Conservation (phyloP, 2,329 filamentous ascomycete genomes). For the Botrytis pseudocinerea region DNA sequence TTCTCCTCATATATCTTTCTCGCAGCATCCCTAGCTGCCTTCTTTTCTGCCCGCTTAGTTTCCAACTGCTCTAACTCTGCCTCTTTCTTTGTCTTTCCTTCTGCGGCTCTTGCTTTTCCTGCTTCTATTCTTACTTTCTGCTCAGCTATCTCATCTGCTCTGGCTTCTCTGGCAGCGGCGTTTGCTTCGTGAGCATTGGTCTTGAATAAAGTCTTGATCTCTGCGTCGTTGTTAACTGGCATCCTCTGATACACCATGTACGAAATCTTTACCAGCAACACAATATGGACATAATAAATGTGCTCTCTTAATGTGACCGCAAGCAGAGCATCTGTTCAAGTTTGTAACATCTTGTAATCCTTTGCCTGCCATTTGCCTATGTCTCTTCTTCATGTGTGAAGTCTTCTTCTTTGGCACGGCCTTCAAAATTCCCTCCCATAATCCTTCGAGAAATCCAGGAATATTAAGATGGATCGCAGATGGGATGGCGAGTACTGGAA, state of each 20-base stretch:
- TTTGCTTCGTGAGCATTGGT: conserved; percentile 21
- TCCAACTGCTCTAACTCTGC: not conserved
- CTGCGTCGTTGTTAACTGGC: conserved; percentile 32
- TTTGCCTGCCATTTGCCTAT: conserved; percentile 94
- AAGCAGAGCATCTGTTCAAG: conserved; percentile 85
- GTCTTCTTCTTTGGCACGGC: conserved; percentile 99
- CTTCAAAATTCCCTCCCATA: conserved; percentile 90
- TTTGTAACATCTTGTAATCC: conserved; percentile 86
- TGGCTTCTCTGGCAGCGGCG: conserved; percentile 4
- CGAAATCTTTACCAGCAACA: conserved; percentile 66
- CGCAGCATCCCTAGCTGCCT: conserved; percentile 2
- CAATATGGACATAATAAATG: conserved; percentile 89
- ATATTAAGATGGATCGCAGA: conserved; percentile 60
- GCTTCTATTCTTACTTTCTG: conserved; percentile 16
- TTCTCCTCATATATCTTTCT: conserved; percentile 17
- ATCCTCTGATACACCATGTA: not conserved
- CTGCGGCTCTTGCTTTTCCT: not conserved
- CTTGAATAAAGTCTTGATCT: conserved; percentile 39
- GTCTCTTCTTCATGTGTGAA: conserved; percentile 91
- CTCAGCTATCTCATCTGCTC: conserved; percentile 17
- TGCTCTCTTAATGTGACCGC: conserved; percentile 82
- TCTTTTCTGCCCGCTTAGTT: conserved; percentile 3
- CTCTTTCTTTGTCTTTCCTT: not conserved
- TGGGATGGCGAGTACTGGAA: conserved; percentile 60
- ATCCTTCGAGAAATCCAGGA: conserved; percentile 70